Evolutionary conservation across 2,329 filamentous ascomycete species (phyloP).

Genomic region (Ceratocystis albifundus): DNA sequence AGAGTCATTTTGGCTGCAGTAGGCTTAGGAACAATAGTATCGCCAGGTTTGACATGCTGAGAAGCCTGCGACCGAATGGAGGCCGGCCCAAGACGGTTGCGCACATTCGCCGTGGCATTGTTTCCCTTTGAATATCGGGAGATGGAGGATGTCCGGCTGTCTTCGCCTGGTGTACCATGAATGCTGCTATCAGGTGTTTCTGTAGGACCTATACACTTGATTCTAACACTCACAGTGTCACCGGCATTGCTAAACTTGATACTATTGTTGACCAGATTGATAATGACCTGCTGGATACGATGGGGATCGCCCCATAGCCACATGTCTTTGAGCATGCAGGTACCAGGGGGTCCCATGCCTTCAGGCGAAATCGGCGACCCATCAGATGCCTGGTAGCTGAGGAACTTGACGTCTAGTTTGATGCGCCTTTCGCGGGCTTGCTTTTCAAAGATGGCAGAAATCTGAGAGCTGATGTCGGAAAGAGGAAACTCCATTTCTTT

Average conservation of each 20-base stretch:
- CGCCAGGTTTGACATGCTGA: slow-evolving; percentile 26
- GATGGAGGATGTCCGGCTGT: slow-evolving; percentile 43
- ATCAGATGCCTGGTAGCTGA: slow-evolving; percentile 23
- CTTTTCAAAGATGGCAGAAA: slow-evolving; percentile 78
- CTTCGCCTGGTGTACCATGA: slow-evolving; percentile 29
- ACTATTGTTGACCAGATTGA: slow-evolving; percentile 84
- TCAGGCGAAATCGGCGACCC: slow-evolving; percentile 33
- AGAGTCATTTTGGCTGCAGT: slow-evolving; percentile 27
- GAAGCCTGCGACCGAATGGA: slow-evolving; percentile 43
- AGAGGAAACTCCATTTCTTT: slow-evolving; percentile 79
- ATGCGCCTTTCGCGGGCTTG: slow-evolving; percentile 73
- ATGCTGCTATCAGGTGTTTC: slow-evolving; percentile 29
- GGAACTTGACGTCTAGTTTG: slow-evolving; percentile 58
- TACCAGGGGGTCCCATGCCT: slow-evolving; percentile 51
- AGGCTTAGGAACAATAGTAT: slow-evolving; percentile 24
- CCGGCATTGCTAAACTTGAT: slow-evolving; percentile 77
- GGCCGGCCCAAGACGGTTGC: slow-evolving; percentile 38
- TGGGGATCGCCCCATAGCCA: slow-evolving; percentile 88
- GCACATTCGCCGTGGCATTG: slow-evolving; percentile 27
- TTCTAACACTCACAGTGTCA: slow-evolving; percentile 63
- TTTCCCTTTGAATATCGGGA: slow-evolving; percentile 37
- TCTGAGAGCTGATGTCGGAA: slow-evolving; percentile 71
- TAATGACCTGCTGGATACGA: slow-evolving; percentile 81
- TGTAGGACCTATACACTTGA: slow-evolving; percentile 58
- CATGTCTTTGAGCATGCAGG: slow-evolving; percentile 68